Evolutionary conservation across 108 stramenopile species (phyloP), one percentile per base, ranked within the genome.

Genomic region (Stephanodiscus minutulus): DNA sequence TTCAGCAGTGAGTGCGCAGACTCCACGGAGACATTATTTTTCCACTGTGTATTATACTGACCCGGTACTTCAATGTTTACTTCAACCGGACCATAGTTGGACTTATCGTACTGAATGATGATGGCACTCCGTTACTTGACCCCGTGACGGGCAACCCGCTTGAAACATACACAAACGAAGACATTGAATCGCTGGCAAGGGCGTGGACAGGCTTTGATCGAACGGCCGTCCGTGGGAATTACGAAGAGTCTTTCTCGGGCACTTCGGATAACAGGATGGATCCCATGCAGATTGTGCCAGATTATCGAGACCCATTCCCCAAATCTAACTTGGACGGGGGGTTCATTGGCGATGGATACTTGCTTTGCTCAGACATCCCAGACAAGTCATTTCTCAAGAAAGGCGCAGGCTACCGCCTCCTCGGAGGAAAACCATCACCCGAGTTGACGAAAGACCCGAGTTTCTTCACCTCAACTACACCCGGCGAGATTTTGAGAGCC

Each of bases 261-360:
- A 41, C 55, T 11, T 49, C 46, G 3, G 27, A 58, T 55, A 82
- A 88, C 53, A 53, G 64, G 54, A 12, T 86, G 13, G 87, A 87
- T 65, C 84, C 82, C 1, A 79, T 85, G 84, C 24, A 64, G 4
- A 82, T 89, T 33, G 53, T 72, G 24, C 57, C 66, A 12, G 61
- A 66, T 2, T 79, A 59, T 31, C 64, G 87, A 21, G 92, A 93
- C 76, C 61, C 58, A 11, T 89, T 90, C 64, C 91, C 91, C 37
- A 93, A 93, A 57, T 44, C 64, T n/a, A 74, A 76, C 24, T 54
- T 92, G 5, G 24, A 74, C 49, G 67, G 70, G 7, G 60, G 74
- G 17, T 93, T 86, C 59, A 64, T 93, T 12, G 92, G 89, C 10
- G 92, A 93, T 66, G 59, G 78, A 12, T 85, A 85, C 73, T 77